Base-by-base conservation (phyloP, 2,329 filamentous ascomycete genomes). In the Didymella sp. region DNA sequence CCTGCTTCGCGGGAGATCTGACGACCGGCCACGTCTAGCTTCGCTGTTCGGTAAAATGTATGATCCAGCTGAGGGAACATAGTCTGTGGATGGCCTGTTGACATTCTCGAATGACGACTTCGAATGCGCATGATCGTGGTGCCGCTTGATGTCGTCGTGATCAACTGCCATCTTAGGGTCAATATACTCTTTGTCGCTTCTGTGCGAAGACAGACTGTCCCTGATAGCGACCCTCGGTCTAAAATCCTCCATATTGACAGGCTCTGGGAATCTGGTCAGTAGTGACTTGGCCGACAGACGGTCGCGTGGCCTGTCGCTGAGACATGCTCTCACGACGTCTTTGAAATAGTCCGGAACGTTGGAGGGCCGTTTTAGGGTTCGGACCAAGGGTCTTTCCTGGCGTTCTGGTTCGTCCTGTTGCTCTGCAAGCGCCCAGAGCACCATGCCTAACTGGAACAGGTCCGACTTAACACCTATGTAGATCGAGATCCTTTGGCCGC, bases 401-500 rank as follows among this genome's bases (percentile, higher is more conserved):
- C 85, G 83, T 73, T 98, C 95, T 1, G 95, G 95, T 69, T 98
- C 94, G 69, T 98, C 94, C 53, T 93, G 86, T 64, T 94, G 86
- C 71, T 89, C 89, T 1, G 92, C 94, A 42, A 99, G 79, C 21
- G 91, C 92, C 92, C 94, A 99, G 2, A 99, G 80, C 2, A 96
- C 92, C 95, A 99, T 99, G 5, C 95, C 95, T 5, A 98, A 84
- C 76, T 99, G 95, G 70, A 90, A 99, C 1, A 99, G 81, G 76
- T 99, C 95, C 0, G 94, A 96, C 77, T 99, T 99, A 73, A 97
- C 92, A 12, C 95, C 94, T 72, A 99, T 98, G 71, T 96, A 97
- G 89, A 98, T 96, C 42, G 91, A 90, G 50, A 99, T 93, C 27
- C 92, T 86, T 75, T 97, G 93, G 56, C 90, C 91, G 75, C 88